Percentiles rank a stretch among this genome's conserved stretches.
phyloP scores from a whole-genome alignment of 1,284 basidiomycete genomes.

The Coniferiporia weirii region DNA sequence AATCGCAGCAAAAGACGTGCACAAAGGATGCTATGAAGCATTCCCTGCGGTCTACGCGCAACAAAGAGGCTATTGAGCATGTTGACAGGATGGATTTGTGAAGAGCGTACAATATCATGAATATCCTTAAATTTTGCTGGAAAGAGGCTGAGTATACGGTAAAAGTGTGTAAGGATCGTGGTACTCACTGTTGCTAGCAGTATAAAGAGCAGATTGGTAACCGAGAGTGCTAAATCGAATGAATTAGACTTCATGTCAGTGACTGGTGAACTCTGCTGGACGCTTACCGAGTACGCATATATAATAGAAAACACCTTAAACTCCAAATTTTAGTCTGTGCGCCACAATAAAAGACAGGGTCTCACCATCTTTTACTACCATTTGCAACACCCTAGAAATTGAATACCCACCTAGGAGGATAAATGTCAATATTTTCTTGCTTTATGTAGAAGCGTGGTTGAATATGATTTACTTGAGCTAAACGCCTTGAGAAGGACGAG shows the following conservation, averaged over 20 bases:
- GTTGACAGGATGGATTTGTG: not conserved
- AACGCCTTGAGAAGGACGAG: slow-evolving; percentile 6
- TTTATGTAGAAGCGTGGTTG: not conserved
- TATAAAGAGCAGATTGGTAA: slow-evolving; percentile 5
- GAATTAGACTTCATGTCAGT: not conserved
- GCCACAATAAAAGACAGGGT: not conserved
- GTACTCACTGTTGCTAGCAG: slow-evolving; percentile 8
- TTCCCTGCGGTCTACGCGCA: slow-evolving; percentile 3
- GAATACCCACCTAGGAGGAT: not conserved
- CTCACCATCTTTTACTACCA: slow-evolving; percentile 10
- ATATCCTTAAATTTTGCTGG: slow-evolving; percentile 4
- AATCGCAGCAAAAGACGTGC: slow-evolving; percentile 9
- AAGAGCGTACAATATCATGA: slow-evolving; percentile 10
- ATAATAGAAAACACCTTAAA: slow-evolving; percentile 9
- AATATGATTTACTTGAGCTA: not conserved
- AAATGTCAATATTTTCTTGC: not conserved
- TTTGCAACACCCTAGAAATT: not conserved
- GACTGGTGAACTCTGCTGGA: not conserved
- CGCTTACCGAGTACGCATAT: slow-evolving; percentile 9
- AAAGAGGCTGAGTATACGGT: not conserved
- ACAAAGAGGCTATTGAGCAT: not conserved
- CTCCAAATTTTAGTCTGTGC: not conserved
- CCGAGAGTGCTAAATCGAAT: not conserved
- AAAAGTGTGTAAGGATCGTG: not conserved
- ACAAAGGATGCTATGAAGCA: slow-evolving; percentile 15